Evolutionary conservation across 768 basidiomycete species (phyloP), one percentile per base, ranked within the genome.

Genomic region (Fibroporia radiculosa): DNA sequence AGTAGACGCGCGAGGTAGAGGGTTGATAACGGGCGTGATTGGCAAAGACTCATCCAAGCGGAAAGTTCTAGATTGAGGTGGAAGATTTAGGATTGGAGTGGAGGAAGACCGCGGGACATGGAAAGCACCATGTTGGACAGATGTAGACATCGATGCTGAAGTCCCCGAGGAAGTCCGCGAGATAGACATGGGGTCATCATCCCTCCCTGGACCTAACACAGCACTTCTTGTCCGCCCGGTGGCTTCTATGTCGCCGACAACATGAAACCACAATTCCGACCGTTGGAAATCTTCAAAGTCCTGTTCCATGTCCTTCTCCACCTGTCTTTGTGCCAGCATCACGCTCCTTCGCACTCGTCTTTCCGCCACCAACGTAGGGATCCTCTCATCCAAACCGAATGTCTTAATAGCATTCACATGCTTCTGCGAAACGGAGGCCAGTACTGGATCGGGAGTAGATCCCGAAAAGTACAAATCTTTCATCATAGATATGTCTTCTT

Each of bases 231-330:
- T 42, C 2, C 50, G 56, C 13, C 55, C 48, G 27, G 52, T 57
- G 29, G 61, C 55, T 34, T 80, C 77, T 1, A 75, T 69, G 57
- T 92, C 89, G 6, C 82, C 77, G 6, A 89, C 68, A 1, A 89
- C 92, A 39, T 91, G 85, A 65, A 93, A 89, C 82, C 89, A 97
- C 3, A 99, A 73, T 50, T 96, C 92, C 16, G 88, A 91, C 48
- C 79, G 70, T 56, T 83, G 78, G 57, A 99, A 98, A 6, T 82
- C 82, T 39, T 86, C 84, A 57, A 95, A 96, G 59, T 95, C 92
- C 22, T 61, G 84, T 50, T 87, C 83, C 90, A 99, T 93, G 40
- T 82, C 78, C 25, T 80, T 75, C 59, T 95, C 88, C 1, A 93
- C 81, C 52, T 93, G 85, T 49, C 73, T 68, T 57, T 98, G 96